These are phyloP conservation scores for Sporisorium exsertum DNA, from an alignment of 1,284 basidiomycete genomes.

Conservation along the genomic window DNA sequence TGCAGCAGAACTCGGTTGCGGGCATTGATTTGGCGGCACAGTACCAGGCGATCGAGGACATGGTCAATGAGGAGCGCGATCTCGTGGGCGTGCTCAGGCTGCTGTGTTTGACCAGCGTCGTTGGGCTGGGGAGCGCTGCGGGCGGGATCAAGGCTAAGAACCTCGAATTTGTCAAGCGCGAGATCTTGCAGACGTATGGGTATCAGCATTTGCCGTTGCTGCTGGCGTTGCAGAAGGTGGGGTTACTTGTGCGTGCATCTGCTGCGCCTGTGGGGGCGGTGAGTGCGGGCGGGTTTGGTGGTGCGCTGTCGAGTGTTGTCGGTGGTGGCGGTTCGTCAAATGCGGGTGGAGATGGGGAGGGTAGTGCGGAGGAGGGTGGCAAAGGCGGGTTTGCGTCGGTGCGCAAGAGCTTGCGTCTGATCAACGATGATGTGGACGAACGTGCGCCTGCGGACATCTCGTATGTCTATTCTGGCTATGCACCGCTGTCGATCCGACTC, in stretches of 20 bases:
- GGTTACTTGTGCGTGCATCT: conserved; percentile 72
- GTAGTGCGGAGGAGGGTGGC: conserved; percentile 35
- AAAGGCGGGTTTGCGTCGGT: conserved; percentile 76
- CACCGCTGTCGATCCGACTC: conserved; percentile 88
- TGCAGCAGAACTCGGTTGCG: conserved; percentile 95
- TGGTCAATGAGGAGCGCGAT: conserved; percentile 57
- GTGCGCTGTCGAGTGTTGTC: conserved; percentile 41
- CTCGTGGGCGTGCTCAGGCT: conserved; percentile 74
- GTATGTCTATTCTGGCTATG: conserved; percentile 96
- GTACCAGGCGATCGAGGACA: conserved; percentile 60
- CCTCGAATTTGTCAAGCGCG: conserved; percentile 88
- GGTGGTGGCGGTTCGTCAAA: conserved; percentile 16
- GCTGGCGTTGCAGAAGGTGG: conserved; percentile 80
- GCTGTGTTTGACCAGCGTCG: conserved; percentile 85
- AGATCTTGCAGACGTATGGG: conserved; percentile 93
- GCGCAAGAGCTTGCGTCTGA: conserved; percentile 86
- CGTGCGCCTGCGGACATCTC: conserved; percentile 85
- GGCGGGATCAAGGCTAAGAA: conserved; percentile 89
- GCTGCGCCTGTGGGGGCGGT: conserved; percentile 4
- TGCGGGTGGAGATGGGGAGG: conserved; percentile 8
- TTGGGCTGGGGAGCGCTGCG: conserved; percentile 68
- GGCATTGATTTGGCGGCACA: conserved; percentile 56
- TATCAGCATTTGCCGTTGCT: conserved; percentile 88
- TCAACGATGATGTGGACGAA: conserved; percentile 87
- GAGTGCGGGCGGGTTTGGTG: conserved; percentile 18